phyloP scores from a whole-genome alignment of 345 rosid species.

The thale cress (Arabidopsis thaliana) region TAIR10.1 NC_003074.8:22846501-22847000 shows the following conservation, averaged over 20 bases:
- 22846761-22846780: constrained; percentile 98
- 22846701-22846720: constrained; percentile 62
- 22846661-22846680: no score
- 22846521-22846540: constrained; percentile 14
- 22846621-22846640: no score
- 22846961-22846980: constrained; percentile 58
- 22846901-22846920: constrained; percentile 55
- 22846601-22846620: no score
- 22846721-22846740: constrained; percentile 74
- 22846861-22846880: constrained; percentile 85
- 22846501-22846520: constrained; percentile 41
- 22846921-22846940: constrained; percentile 6
- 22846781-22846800: constrained; percentile 31
- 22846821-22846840: constrained; percentile 12
- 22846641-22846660: not conserved
- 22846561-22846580: not conserved
- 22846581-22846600: no score
- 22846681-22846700: constrained; percentile 26
- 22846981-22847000: constrained; percentile 56
- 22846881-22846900: constrained; percentile 78
- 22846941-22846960: constrained; percentile 28
- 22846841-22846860: constrained; percentile 15
- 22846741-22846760: constrained; percentile 96
- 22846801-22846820: constrained; percentile 33
- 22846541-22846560: constrained; percentile 6